Evolutionary conservation across 1,284 basidiomycete species (phyloP).

Genomic region (Naganishia sp.): DNA sequence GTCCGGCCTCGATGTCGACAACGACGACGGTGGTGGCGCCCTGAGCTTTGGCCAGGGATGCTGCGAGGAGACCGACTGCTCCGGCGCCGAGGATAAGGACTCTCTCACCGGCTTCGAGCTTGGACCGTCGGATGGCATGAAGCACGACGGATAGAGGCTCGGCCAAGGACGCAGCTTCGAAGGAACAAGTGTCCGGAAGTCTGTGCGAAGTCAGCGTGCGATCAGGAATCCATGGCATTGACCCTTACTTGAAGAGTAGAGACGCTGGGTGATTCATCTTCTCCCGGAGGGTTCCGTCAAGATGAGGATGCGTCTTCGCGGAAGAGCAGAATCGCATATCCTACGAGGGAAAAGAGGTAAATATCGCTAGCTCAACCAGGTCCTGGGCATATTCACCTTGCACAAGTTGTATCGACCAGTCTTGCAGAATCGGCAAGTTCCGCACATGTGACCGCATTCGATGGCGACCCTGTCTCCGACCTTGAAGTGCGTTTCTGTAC

Average conservation of each 20-base stretch:
- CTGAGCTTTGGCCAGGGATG: slow-evolving; percentile 70
- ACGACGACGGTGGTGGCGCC: slow-evolving; percentile 73
- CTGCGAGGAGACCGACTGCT: slow-evolving; percentile 86
- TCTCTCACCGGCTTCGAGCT: slow-evolving; percentile 62
- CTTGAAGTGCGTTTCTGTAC: slow-evolving; percentile 55
- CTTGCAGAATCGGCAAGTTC: slow-evolving; percentile 57
- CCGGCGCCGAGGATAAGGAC: slow-evolving; percentile 89
- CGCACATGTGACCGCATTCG: slow-evolving; percentile 88
- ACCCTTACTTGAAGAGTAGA: slow-evolving; percentile 78
- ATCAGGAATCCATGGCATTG: slow-evolving; percentile 1
- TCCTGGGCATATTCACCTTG: slow-evolving; percentile 46
- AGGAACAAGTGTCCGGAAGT: slow-evolving; percentile 72
- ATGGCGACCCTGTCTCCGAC: slow-evolving; percentile 90
- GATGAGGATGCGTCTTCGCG: slow-evolving; percentile 89
- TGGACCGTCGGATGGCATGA: slow-evolving; percentile 73
- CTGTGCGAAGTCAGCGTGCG: slow-evolving; percentile 52
- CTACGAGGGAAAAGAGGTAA: not conserved
- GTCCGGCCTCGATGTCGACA: slow-evolving; percentile 78
- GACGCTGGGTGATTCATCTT: slow-evolving; percentile 84
- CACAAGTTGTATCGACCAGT: slow-evolving; percentile 93
- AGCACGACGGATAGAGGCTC: slow-evolving; percentile 89
- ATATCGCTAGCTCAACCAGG: not conserved
- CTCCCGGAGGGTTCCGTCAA: slow-evolving; percentile 86
- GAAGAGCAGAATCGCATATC: slow-evolving; percentile 80
- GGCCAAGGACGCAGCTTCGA: slow-evolving; percentile 78